Base-by-base conservation (phyloP, 306 rosid species). In the Hippophae rhamnoides region DNA sequence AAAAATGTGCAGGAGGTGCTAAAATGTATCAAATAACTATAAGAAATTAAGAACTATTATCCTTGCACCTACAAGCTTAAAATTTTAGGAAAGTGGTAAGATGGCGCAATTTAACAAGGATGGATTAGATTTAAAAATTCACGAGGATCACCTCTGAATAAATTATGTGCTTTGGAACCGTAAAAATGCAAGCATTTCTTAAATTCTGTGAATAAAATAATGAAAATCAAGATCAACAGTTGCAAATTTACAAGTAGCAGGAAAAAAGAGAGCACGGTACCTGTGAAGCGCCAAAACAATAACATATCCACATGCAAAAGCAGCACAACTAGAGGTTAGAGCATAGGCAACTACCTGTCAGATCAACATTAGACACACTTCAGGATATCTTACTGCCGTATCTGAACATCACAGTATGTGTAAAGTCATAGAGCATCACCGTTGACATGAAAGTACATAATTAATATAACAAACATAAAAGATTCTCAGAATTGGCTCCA, bases 271-370 rank as follows among this genome's bases (percentile, higher is more conserved):
- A 49, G 14, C 53, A 49, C n/a, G 1, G 69, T 82, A 90, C 98
- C 98, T 85, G 75, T 60, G 92, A 79, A 60, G 87, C 71, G 87
- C 79, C n/a, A 69, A 83, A 74, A 90, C 92, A 74, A 90, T 73
- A 78, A 85, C 89, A 47, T 78, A 64, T 66, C 80, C 82, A 67
- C 76, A 73, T 44, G 89, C 96, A 79, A 87, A 90, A 65, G 84
- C 61, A 56, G 81, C 80, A 76, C 58, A 74, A 38, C 77, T 81
- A 13, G 80, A 79, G 70, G 54, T 76, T 69, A 49, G 65, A 62
- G 78, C 78, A 54, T 69, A 54, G 58, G 92, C 69, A 68, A 83
- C 83, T 42, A 85, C 77, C 96, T 90, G 95, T 64, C 47, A 65
- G 42, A 47, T 27, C 66, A 65, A 62, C 49, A 72, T 41, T 45